Base-by-base conservation (phyloP, 2,329 filamentous ascomycete species). In the Penicillium concentricum region DNA sequence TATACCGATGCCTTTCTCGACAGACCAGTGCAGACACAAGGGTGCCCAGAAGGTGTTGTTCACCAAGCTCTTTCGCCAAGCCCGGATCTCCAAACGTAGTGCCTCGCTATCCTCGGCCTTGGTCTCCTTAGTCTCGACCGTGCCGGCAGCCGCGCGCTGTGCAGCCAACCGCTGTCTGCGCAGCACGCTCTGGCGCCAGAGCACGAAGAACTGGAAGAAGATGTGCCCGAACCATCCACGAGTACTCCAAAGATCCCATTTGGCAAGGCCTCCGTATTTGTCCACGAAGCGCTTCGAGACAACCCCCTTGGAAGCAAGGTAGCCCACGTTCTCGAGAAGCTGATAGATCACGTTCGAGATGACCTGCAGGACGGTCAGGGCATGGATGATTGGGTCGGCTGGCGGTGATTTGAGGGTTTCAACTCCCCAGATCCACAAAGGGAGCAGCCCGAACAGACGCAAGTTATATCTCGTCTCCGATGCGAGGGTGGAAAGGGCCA, bases 141-240 rank as follows among this genome's bases (percentile, higher is more conserved):
- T 56, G 10, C 46, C 58, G 2, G 54, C 56, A 18, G 60, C 63
- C 3, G 55, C 56, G 18, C 57, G 58, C 34, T 63, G 64, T 1
- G 57, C 66, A 43, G 59, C 73, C 60, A 63, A 56, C 56, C 61
- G 67, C 60, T 55, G 70, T 53, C 61, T 66, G 46, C 70, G 73
- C 64, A 75, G 69, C 2, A 64, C 64, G 22, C 68, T 67, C 61
- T 81, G 69, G 46, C 81, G 75, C 69, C 78, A 76, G 59, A 96
- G 76, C 60, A 88, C 80, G 48, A 86, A 79, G 59, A 94, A 82
- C 78, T 97, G 91, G 58, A 92, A 78, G 20, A 83, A 84, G 7
- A 96, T 86, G 76, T 92, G 91, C 24, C 83, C 81, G 53, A 87
- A 85, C 91, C 93, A 97, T 61, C 89, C 90, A 43, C 91, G 82